Percentiles rank a stretch among this genome's conserved stretches.
Conservation (phyloP, 148 eudicot species). For the Nepenthes mirabilis region DNA sequence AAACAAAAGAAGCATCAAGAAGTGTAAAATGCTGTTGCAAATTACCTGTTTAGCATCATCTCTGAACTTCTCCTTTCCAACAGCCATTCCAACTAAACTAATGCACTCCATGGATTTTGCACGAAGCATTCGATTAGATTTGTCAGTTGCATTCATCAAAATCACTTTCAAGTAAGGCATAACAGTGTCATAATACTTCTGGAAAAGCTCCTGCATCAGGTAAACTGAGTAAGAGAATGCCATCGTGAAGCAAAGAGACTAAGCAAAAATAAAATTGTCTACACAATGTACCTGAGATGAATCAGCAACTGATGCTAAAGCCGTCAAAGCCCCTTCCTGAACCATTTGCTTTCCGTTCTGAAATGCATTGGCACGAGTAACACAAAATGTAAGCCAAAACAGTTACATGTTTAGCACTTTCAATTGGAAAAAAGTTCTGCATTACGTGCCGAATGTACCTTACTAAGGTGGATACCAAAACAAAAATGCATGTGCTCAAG, state of each 20-base stretch:
- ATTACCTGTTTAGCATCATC: slow-evolving; percentile 96
- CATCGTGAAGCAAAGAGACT: neutral
- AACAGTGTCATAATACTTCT: slow-evolving; percentile 84
- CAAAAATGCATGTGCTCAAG: neutral
- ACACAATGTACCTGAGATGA: slow-evolving; percentile 64
- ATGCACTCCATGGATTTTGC: slow-evolving; percentile 98
- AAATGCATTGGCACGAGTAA: slow-evolving; percentile 6
- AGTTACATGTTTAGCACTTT: neutral
- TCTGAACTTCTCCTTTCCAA: slow-evolving; percentile 96
- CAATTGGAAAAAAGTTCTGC: neutral
- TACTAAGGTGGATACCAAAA: neutral
- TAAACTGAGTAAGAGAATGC: neutral
- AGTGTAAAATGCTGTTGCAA: neutral
- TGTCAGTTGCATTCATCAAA: slow-evolving; percentile 77
- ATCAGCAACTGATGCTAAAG: slow-evolving; percentile 95
- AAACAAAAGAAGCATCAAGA: neutral
- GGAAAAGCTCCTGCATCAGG: slow-evolving; percentile 68
- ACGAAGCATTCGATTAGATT: slow-evolving; percentile 85
- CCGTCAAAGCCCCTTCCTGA: slow-evolving; percentile 95
- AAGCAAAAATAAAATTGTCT: neutral
- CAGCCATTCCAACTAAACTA: slow-evolving; percentile 98
- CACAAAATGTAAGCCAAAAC: neutral
- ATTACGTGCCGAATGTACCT: neutral
- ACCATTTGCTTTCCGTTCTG: slow-evolving; percentile 96
- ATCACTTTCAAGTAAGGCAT: slow-evolving; percentile 89